Evolutionary conservation across 768 basidiomycete genomes (phyloP), one percentile per base, ranked within the genome.

Genomic region (Auriculariales sp.): DNA sequence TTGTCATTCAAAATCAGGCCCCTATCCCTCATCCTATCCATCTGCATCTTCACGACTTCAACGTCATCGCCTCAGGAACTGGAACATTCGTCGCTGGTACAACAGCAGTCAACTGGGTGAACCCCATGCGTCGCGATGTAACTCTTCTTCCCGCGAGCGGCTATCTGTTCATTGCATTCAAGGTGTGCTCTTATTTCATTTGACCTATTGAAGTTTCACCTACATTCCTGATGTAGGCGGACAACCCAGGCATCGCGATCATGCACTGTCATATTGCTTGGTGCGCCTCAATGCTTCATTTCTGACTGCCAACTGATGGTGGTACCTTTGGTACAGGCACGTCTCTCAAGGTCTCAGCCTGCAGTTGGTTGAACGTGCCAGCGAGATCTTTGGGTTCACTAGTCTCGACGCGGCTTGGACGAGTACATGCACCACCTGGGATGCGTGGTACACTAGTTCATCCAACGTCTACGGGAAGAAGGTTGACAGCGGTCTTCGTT

Each of bases 21-120:
- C 14, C 14, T 24, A 24, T 44, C 15, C 22, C 39, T 12, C 39
- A 60, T 25, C 57, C 57, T 2, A 57, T 57, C 62, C 65, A 67
- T 54, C 53, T 65, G 27, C 65, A 66, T 56, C 66, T 19, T n/a
- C 39, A 44, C 22, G 39, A 44, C 39, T 44, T 44, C 19, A 44
- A 44, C 19, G 22, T 44, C 7, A 25, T 44, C 19, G 22, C 39
- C 12, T 7, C 19, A 3, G 39, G 39, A 7, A 7, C 22, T 10
- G 39, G 39, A 4, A 44, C 39, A 19, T 44, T 44, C 22, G 17
- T 11, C 39, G 39, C 39, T 25, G 27, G 39, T 25, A 44, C 39
- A 25, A 25, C 39, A 15, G 27, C 39, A 0, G 22, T 44, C 22
- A 7, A 44, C 14, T 44, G 42, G 39, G 49, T 28, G 14, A 50